These are phyloP conservation scores for Trichoderma polysporum DNA, from an alignment of 2,329 filamentous ascomycete species.

Conservation along the genomic window DNA sequence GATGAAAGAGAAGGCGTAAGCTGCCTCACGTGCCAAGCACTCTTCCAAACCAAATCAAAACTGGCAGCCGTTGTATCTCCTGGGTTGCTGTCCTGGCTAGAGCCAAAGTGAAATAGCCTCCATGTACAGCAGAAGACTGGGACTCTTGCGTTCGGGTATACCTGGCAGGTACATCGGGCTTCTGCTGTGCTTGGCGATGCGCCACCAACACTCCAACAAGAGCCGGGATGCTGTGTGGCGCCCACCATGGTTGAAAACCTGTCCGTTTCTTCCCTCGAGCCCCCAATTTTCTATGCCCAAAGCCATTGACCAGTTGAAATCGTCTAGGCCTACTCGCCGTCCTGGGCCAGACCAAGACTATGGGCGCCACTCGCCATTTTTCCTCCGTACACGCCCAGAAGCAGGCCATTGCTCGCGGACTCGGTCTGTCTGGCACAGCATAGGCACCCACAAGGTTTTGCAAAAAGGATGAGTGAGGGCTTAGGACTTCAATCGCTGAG, in stretches of 20 bases:
- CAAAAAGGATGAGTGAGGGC: not conserved
- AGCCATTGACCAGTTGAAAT: not conserved
- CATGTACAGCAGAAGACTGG: not conserved
- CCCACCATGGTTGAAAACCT: not conserved
- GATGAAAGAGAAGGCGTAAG: not conserved
- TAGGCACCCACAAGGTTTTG: not conserved
- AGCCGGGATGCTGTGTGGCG: not conserved
- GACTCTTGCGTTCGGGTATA: not conserved
- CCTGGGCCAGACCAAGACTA: not conserved
- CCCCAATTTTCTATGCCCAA: constrained; percentile 4
- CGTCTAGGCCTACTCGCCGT: not conserved
- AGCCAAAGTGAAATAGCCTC: not conserved
- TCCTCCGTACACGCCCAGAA: constrained; percentile 8
- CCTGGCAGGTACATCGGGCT: constrained; percentile 4
- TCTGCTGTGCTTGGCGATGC: constrained; percentile 13
- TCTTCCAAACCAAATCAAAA: not conserved
- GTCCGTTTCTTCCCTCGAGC: not conserved
- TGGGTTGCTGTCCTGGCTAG: not conserved
- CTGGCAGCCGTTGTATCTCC: not conserved
- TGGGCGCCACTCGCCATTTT: not conserved
- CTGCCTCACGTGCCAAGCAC: not conserved
- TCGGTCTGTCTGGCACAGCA: not conserved
- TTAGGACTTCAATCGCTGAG: constrained; percentile 1
- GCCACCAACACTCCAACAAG: constrained; percentile 18
- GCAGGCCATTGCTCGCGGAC: not conserved